Conservation (phyloP, 768 basidiomycete genomes). For the Gymnopilus dilepis region DNA sequence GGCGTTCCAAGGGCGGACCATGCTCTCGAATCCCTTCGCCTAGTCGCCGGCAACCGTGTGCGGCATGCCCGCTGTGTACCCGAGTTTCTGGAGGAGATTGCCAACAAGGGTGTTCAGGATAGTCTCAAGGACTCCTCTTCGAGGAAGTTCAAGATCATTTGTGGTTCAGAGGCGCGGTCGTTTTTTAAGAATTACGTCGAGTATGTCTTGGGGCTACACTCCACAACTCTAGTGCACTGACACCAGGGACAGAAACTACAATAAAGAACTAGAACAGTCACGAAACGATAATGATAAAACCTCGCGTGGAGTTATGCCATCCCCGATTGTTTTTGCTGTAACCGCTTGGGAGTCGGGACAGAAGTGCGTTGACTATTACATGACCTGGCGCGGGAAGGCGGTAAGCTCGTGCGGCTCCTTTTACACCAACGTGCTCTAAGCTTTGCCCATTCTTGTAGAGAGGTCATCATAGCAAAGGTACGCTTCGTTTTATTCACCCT, state of each 20-base stretch:
- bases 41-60: constrained; percentile 41
- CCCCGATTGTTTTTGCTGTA: constrained; percentile 52
- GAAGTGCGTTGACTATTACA: constrained; percentile 54
- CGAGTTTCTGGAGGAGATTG: constrained; percentile 49
- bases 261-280: constrained; percentile 26
- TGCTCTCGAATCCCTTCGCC: constrained; percentile 35
- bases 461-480: constrained; percentile 28
- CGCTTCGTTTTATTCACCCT: not conserved
- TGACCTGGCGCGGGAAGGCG: constrained; percentile 52
- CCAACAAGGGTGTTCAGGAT: constrained; percentile 35
- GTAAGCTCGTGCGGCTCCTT: constrained; percentile 30
- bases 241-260: constrained; percentile 10
- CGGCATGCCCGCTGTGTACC: constrained; percentile 49
- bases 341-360: constrained; percentile 42
- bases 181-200: constrained; percentile 47
- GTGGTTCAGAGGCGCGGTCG: constrained; percentile 44
- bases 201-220: constrained; percentile 33
- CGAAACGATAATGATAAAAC: constrained; percentile 25
- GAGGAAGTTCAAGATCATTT: constrained; percentile 46
- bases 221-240: not conserved
- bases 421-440: not conserved
- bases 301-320: constrained; percentile 26
- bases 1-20: constrained; percentile 28
- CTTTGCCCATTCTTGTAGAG: constrained; percentile 22
- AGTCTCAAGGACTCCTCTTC: constrained; percentile 35